These are phyloP conservation scores for Phaffomyces thermotolerans DNA, from an alignment of 805 yeast genomes.

Conservation along the genomic window DNA sequence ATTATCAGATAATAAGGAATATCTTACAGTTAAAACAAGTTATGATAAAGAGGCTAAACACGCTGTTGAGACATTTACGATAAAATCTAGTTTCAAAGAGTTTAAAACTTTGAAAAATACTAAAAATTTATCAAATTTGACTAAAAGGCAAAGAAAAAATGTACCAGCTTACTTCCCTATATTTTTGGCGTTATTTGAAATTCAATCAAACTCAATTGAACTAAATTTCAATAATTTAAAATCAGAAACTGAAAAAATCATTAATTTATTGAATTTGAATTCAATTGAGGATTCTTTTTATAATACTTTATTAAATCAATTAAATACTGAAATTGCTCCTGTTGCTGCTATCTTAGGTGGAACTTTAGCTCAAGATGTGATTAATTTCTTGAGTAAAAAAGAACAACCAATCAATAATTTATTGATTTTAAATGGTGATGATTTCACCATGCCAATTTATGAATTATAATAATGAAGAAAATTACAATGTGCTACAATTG, in stretches of 20 bases:
- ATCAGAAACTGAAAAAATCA: constrained; percentile 23
- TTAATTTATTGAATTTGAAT: constrained; percentile 32
- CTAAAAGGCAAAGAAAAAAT: constrained; percentile 36
- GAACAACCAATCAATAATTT: constrained; percentile 81
- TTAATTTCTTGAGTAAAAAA: constrained; percentile 68
- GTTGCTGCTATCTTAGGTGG: constrained; percentile 88
- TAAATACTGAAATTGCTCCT: constrained; percentile 64
- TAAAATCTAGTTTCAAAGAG: constrained; percentile 31
- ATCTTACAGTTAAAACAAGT: constrained; percentile 30
- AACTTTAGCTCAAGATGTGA: constrained; percentile 80
- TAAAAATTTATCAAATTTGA: constrained; percentile 18
- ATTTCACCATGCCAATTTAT: constrained; percentile 73
- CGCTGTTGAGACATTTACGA: constrained; percentile 29
- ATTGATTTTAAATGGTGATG: constrained; percentile 65
- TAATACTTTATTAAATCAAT: constrained; percentile 39
- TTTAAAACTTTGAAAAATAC: constrained; percentile 29
- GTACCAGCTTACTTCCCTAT: constrained; percentile 51
- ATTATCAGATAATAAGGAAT: constrained; percentile 34
- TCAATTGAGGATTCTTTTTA: constrained; percentile 37
- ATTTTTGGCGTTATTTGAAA: constrained; percentile 53
- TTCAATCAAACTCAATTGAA: constrained; percentile 18
- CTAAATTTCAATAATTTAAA: constrained; percentile 26
- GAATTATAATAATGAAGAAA: constrained; percentile 26
- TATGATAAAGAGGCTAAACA: constrained; percentile 30
- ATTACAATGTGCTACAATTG: no score